A percentile compares a stretch with the other conserved stretches of the same genome.
Conservation (phyloP, 108 stramenopile species). For the Cafeteria roenbergensis region DNA sequence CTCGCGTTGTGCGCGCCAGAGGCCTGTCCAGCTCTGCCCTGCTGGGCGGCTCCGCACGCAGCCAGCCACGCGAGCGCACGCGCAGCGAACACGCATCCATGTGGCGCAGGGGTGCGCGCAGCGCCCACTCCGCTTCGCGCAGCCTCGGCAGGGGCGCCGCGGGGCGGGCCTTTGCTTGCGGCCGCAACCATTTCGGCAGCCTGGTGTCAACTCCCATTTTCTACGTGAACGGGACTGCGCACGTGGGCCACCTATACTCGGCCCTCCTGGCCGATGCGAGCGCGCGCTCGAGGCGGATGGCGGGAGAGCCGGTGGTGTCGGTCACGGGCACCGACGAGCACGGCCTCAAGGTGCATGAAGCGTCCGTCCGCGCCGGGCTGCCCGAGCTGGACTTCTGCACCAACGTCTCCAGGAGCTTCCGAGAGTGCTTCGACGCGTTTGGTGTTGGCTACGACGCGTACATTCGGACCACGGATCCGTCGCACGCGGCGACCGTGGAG, state of each 20-base stretch:
- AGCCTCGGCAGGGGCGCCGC: no score
- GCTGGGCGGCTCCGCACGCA: no score
- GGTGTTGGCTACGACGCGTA: constrained; percentile 69
- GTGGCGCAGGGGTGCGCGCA: no score
- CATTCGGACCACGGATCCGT: constrained; percentile 71
- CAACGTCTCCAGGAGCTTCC: constrained; percentile 20
- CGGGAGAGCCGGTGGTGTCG: constrained; percentile 39
- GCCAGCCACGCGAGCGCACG: no score
- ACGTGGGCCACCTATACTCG: constrained; percentile 98
- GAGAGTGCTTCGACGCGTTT: constrained; percentile 32
- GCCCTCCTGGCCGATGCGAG: constrained; percentile 81
- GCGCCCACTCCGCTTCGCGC: no score
- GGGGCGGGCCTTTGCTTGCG: no score
- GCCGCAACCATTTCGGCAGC: no score
- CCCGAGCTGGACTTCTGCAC: constrained; percentile 68
- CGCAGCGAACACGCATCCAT: no score
- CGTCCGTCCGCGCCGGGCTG: constrained; percentile 47
- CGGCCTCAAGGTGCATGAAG: constrained; percentile 28
- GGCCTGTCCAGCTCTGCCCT: no score
- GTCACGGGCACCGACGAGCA: constrained; percentile 56
- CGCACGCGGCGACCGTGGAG: constrained; percentile 62
- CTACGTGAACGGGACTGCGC: no score
- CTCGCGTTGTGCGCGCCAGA: no score
- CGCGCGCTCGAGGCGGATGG: constrained; percentile 80
- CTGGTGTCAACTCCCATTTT: no score